Percentiles rank a stretch among this genome's conserved stretches.
Evolutionary conservation across 1,284 basidiomycete species (phyloP).

Genomic region (Malassezia cuniculi): DNA sequence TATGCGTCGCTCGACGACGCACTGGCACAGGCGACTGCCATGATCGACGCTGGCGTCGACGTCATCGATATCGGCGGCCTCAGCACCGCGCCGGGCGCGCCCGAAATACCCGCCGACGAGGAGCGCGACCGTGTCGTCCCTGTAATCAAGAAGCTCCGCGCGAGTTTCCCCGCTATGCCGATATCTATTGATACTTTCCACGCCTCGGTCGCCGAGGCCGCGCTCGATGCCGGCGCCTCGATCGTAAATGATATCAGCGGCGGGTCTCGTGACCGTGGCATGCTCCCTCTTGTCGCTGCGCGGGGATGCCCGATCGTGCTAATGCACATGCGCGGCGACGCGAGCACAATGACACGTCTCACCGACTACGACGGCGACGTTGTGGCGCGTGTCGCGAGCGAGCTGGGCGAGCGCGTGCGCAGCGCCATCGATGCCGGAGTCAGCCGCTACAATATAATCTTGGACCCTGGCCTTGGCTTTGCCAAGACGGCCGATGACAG

Average conservation of each 20-base stretch:
- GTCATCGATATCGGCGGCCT: constrained; percentile 90
- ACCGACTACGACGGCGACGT: constrained; percentile 59
- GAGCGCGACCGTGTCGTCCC: constrained; percentile 59
- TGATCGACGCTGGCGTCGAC: constrained; percentile 49
- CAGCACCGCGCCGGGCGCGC: constrained; percentile 49
- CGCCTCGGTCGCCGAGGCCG: constrained; percentile 62
- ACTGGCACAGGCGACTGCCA: constrained; percentile 16
- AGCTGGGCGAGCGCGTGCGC: constrained; percentile 61
- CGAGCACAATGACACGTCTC: constrained; percentile 47
- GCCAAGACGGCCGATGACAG: constrained; percentile 74
- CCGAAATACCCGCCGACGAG: constrained; percentile 50
- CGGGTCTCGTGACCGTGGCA: constrained; percentile 52
- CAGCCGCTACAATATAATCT: constrained; percentile 74
- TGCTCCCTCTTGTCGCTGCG: constrained; percentile 53
- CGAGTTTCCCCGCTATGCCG: constrained; percentile 48
- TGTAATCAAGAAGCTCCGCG: constrained; percentile 42
- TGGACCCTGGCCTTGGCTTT: constrained; percentile 90
- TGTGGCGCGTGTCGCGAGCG: constrained; percentile 58
- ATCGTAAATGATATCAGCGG: constrained; percentile 90
- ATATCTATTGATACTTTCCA: constrained; percentile 92
- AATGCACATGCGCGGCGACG: constrained; percentile 85
- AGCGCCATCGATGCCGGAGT: constrained; percentile 64
- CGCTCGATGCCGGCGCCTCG: constrained; percentile 70
- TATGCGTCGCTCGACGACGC: constrained; percentile 47
- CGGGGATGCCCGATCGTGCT: constrained; percentile 59